Evolutionary conservation across 768 basidiomycete species (phyloP).

Genomic region (Solioccasus polychromus): DNA sequence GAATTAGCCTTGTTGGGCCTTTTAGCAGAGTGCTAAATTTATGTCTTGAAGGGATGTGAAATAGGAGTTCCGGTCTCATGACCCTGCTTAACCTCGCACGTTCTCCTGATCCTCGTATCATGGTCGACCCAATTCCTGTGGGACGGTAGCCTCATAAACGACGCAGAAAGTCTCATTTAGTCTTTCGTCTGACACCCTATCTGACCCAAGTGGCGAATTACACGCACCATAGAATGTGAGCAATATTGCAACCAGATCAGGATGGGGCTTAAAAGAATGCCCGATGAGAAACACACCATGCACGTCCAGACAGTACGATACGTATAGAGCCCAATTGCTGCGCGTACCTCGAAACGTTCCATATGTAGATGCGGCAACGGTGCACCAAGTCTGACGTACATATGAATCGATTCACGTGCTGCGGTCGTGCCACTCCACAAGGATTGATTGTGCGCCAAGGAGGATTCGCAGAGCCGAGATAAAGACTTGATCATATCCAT

Average conservation of each 20-base stretch:
- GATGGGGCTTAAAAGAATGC: background rate
- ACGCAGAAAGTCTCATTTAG: background rate
- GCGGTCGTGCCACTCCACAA: background rate
- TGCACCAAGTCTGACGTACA: no score
- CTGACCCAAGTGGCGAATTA: background rate
- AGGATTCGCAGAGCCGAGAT: no score
- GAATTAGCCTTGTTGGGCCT: slow-evolving; percentile 6
- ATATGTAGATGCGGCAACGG: no score
- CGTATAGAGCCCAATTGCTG: no score
- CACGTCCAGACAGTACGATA: no score
- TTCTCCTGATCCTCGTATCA: background rate
- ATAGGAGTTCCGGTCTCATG: background rate
- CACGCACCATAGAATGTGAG: background rate
- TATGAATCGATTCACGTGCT: no score
- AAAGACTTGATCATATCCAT: no score
- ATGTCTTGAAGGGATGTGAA: background rate
- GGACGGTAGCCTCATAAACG: background rate
- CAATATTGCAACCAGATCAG: background rate
- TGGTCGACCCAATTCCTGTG: background rate
- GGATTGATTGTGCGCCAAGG: background rate
- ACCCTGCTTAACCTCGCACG: background rate
- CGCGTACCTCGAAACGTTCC: slow-evolving; percentile 4
- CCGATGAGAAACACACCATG: background rate
- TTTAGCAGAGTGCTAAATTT: background rate
- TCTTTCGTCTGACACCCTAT: background rate